These are phyloP conservation scores for Anthracocystis setariae DNA, from an alignment of 1,284 basidiomycete genomes.

Conservation along the genomic window DNA sequence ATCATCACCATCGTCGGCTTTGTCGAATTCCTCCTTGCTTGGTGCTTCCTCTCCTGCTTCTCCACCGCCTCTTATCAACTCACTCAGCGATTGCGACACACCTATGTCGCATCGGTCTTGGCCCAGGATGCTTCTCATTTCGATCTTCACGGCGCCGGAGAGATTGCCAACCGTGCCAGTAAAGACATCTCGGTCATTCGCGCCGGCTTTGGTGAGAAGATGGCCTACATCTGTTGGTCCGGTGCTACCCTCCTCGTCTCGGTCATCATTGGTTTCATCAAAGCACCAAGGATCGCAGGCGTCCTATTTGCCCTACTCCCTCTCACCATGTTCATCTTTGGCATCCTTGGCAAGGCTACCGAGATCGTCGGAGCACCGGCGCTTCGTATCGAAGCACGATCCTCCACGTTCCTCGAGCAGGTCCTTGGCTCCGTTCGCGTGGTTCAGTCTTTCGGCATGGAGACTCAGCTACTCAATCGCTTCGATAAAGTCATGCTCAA, in stretches of 20 bases:
- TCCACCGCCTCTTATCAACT: constrained; percentile 66
- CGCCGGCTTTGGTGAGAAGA: constrained; percentile 69
- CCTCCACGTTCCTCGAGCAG: constrained; percentile 69
- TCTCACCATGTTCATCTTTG: constrained; percentile 65
- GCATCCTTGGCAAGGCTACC: constrained; percentile 61
- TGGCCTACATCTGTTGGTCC: constrained; percentile 68
- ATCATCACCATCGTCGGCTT: constrained; percentile 67
- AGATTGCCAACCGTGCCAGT: constrained; percentile 68
- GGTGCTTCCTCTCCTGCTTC: constrained; percentile 64
- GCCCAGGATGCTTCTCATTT: constrained; percentile 69
- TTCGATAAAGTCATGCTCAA: constrained; percentile 66
- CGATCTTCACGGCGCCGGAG: constrained; percentile 69
- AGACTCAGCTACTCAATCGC: constrained; percentile 61
- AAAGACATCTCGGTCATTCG: constrained; percentile 69
- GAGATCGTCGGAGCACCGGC: constrained; percentile 62
- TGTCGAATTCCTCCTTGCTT: constrained; percentile 57
- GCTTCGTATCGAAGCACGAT: constrained; percentile 67
- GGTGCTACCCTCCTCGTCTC: constrained; percentile 62
- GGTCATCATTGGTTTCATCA: constrained; percentile 68
- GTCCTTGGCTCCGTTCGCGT: constrained; percentile 69
- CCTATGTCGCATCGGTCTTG: constrained; percentile 69
- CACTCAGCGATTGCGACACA: constrained; percentile 64
- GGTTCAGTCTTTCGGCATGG: constrained; percentile 69
- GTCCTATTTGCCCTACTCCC: constrained; percentile 69
- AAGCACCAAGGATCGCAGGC: constrained; percentile 68